These are phyloP conservation scores for Hanseniaspora hatyaiensis DNA, from an alignment of 805 yeast species.

Conservation along the genomic window DNA sequence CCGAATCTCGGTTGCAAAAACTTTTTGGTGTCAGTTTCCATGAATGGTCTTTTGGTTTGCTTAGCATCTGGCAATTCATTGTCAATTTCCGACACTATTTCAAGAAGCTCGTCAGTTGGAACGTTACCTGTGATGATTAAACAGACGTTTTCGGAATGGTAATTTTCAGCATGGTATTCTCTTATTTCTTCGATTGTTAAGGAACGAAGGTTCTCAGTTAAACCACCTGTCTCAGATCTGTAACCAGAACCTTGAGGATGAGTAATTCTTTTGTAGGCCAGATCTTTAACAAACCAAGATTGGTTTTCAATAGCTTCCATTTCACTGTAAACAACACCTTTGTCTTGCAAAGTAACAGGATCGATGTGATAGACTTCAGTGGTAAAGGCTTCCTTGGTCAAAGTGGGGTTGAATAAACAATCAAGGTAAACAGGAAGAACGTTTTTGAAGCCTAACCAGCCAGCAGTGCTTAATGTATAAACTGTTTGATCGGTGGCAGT, in stretches of 20 bases:
- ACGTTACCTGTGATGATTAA: constrained; percentile 76
- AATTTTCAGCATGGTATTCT: constrained; percentile 56
- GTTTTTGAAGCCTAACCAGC: constrained; percentile 86
- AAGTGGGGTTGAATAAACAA: constrained; percentile 71
- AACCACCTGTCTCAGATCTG: constrained; percentile 88
- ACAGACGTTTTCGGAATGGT: constrained; percentile 75
- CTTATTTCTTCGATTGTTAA: constrained; percentile 65
- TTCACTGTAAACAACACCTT: constrained; percentile 93
- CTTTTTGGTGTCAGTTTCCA: constrained; percentile 37
- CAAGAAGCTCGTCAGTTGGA: constrained; percentile 60
- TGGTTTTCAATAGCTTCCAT: constrained; percentile 89
- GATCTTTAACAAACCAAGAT: constrained; percentile 52
- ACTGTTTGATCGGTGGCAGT: constrained; percentile 93
- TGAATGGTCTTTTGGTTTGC: constrained; percentile 68
- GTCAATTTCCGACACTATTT: constrained; percentile 53
- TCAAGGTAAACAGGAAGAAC: constrained; percentile 82
- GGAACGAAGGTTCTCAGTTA: constrained; percentile 60
- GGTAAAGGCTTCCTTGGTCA: constrained; percentile 78
- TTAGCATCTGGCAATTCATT: constrained; percentile 37
- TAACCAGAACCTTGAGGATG: constrained; percentile 61
- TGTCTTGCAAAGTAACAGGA: constrained; percentile 68
- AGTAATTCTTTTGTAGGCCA: constrained; percentile 48
- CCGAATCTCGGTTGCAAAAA: constrained; percentile 16
- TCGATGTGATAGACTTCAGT: constrained; percentile 95
- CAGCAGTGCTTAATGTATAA: constrained; percentile 82